Percentiles rank a stretch among this genome's conserved stretches.
phyloP scores from a whole-genome alignment of 140 eudicot species.

The Erigeron philadelphicus region DNA sequence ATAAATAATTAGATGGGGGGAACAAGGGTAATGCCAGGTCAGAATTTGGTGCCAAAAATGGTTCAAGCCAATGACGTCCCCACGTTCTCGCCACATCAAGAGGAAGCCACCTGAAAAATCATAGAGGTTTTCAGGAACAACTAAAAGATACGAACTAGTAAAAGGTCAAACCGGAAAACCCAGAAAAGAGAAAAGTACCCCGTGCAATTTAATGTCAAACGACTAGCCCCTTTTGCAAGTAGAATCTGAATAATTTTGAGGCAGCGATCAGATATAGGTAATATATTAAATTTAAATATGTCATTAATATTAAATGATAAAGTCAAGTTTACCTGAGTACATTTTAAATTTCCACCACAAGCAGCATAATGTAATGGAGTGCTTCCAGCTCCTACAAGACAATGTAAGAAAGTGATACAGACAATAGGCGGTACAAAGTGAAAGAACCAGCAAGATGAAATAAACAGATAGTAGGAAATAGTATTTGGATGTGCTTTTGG shows the following conservation, averaged over 20 bases:
- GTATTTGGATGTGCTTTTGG: not conserved
- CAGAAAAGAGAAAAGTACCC: slow-evolving; percentile 49
- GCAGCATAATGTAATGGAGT: slow-evolving; percentile 99
- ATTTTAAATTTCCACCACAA: slow-evolving; percentile 90
- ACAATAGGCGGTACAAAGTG: not conserved
- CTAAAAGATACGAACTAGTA: not conserved
- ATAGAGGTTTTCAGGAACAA: slow-evolving; percentile 9
- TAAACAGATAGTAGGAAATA: not conserved
- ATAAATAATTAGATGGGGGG: slow-evolving; percentile 73
- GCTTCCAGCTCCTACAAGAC: slow-evolving; percentile 85
- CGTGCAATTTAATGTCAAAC: slow-evolving; percentile 79
- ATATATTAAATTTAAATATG: not conserved
- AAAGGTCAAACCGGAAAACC: not conserved
- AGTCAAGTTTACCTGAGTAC: slow-evolving; percentile 66
- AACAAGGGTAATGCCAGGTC: slow-evolving; percentile 56
- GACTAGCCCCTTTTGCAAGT: slow-evolving; percentile 91
- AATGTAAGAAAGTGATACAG: slow-evolving; percentile 18
- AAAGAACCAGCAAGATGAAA: not conserved
- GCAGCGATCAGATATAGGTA: not conserved
- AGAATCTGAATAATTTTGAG: slow-evolving; percentile 59
- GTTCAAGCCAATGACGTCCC: slow-evolving; percentile 99
- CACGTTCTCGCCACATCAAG: slow-evolving; percentile 93
- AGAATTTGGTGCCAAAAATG: slow-evolving; percentile 70
- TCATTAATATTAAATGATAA: not conserved
- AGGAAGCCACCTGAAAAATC: slow-evolving; percentile 87